Conservation (phyloP, 192 early-diverging fungal species). For the Coemansia sp. region DNA sequence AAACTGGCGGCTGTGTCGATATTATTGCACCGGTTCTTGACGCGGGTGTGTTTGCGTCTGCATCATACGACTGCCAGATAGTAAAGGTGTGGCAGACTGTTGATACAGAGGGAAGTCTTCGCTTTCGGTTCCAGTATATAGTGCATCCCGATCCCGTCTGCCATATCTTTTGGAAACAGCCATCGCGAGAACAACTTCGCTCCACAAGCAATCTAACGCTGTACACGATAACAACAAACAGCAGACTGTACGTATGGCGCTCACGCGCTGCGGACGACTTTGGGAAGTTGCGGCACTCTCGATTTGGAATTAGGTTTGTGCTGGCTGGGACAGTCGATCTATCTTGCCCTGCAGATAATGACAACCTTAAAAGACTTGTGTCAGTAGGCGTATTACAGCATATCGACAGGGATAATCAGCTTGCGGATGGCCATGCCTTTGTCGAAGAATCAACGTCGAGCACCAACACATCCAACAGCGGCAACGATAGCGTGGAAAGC, state of each 20-base stretch:
- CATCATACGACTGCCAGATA: constrained; percentile 16
- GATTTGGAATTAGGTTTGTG: constrained; percentile 18
- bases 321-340: constrained; percentile 10
- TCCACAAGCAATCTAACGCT: constrained; percentile 2
- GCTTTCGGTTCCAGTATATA: constrained; percentile 39
- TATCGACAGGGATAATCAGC: not conserved
- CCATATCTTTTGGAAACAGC: constrained; percentile 35
- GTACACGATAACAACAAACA: constrained; percentile 21
- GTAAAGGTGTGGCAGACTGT: constrained; percentile 45
- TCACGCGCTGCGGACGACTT: constrained; percentile 6
- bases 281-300: not conserved
- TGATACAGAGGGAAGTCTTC: not conserved
- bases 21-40: constrained; percentile 17
- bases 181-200: not conserved
- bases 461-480: not conserved
- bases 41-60: constrained; percentile 27
- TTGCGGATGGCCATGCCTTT: not conserved
- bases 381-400: not conserved
- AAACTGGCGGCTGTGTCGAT: constrained; percentile 13
- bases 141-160: constrained; percentile 26
- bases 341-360: not conserved
- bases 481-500: not conserved
- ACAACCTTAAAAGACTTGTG: not conserved
- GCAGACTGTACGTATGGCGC: constrained; percentile 23
- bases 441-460: not conserved